These are phyloP conservation scores for Geranium incanum DNA, from an alignment of 441 rosid species.

Conservation along the genomic window DNA sequence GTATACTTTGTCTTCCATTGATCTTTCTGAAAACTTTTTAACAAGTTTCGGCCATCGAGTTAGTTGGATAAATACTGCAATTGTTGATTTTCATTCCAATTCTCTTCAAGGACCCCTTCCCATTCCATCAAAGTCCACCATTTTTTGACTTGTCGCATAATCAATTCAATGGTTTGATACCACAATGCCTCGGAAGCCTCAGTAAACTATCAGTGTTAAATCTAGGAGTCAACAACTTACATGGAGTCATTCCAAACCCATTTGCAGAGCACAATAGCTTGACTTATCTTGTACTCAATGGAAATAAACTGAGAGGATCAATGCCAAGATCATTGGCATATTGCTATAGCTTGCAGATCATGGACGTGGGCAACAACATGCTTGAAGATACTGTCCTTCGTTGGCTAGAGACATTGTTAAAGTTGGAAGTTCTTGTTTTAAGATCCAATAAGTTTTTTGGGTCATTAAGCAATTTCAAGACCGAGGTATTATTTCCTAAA, in stretches of 20 bases:
- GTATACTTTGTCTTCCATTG: neutral
- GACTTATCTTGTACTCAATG: neutral
- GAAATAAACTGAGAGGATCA: neutral
- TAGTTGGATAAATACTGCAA: too few relatives aligned
- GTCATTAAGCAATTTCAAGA: neutral
- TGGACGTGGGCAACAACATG: neutral
- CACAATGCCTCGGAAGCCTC: neutral
- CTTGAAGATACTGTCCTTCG: slow-evolving; percentile 16
- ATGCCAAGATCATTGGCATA: neutral
- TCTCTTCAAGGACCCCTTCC: neutral
- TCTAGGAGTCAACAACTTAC: neutral
- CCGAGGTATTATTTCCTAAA: too few relatives aligned
- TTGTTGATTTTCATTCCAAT: neutral
- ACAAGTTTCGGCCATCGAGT: neutral
- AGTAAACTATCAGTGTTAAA: neutral
- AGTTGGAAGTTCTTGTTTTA: slow-evolving; percentile 16
- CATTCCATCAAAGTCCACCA: neutral
- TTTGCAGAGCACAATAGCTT: neutral
- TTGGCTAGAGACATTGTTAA: slow-evolving; percentile 19
- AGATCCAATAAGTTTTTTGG: slow-evolving; percentile 22
- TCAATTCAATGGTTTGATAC: neutral
- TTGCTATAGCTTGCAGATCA: neutral
- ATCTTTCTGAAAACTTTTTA: neutral
- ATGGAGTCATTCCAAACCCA: neutral
- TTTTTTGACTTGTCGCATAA: neutral